Evolutionary conservation across 2,329 filamentous ascomycete genomes (phyloP), one percentile per base, ranked within the genome.

Genomic region (Nemania sp.): DNA sequence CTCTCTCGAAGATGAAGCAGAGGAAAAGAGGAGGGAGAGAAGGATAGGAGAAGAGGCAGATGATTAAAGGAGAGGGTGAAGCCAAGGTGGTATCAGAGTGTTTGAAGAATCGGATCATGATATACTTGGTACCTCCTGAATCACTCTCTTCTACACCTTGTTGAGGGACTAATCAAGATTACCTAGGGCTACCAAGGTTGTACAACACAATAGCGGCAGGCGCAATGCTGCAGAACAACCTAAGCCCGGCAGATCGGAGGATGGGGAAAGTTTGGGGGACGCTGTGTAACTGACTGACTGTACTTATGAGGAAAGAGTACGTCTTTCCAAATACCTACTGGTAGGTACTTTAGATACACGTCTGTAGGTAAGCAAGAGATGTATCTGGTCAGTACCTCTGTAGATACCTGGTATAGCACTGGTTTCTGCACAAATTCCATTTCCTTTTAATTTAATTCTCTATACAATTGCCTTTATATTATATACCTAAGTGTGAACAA

Each of bases 241-340:
- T 39, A 57, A 59, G 59, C 49, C 51, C 60, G 60, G 63, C 48
- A 63, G 60, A 56, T 63, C 54, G 60, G 62, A 45, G 57, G 34
- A 59, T 63, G 47, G 60, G 60, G 57, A 50, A 54, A 48, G 11
- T 42, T 58, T 17, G 37, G 59, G 39, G 52, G 47, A 37, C 6
- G 45, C 25, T 48, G 45, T 48, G 45, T 48, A 50, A 50, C 32
- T 50, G n/a, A 20, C 47, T 34, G 29, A 11, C 18, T n/a, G 32
- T 50, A 50, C 17, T 10, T 49, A 35, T 9, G 5, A 17, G 5
- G 17, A 20, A 47, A 45, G 42, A 45, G 18, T 40, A 5, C 42
- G 32, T 47, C 45, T 20, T 47, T 47, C 21, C 45, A 47, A 47
- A 32, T 47, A 29, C 21, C n/a, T n/a, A n/a, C n/a, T n/a, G n/a